These are phyloP conservation scores for Exophiala sp. DNA, from an alignment of 2,329 filamentous ascomycete genomes.

Conservation along the genomic window DNA sequence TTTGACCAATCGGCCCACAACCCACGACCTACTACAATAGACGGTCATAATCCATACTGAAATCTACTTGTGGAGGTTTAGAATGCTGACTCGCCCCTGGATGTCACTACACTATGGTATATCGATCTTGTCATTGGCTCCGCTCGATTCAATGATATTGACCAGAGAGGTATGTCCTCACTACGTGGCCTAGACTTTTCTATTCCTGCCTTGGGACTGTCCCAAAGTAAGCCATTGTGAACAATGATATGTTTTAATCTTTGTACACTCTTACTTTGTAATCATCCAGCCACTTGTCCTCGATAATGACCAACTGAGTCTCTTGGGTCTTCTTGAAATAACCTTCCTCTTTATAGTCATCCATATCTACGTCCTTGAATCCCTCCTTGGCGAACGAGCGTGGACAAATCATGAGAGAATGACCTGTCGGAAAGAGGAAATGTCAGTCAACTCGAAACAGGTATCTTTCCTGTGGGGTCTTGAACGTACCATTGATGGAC, in stretches of 20 bases:
- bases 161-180: no score
- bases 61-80: no score
- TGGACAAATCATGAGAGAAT: constrained; percentile 42
- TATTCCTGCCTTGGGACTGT: background rate
- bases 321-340: constrained; percentile 41
- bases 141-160: no score
- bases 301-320: constrained; percentile 41
- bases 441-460: background rate
- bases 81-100: no score
- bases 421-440: constrained; percentile 24
- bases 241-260: background rate
- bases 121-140: no score
- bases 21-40: no score
- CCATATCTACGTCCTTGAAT: constrained; percentile 36
- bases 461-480: background rate
- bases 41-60: no score
- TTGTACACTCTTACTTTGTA: constrained; percentile 17
- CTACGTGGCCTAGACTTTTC: no score
- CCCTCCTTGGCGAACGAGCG: constrained; percentile 39
- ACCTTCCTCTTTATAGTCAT: constrained; percentile 32
- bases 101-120: no score
- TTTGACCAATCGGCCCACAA: no score
- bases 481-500: constrained; percentile 32
- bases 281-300: constrained; percentile 39
- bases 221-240: background rate